Evolutionary conservation across 1,139 yeast genomes (phyloP).

Genomic region (Arxiozyma slooffiae): DNA sequence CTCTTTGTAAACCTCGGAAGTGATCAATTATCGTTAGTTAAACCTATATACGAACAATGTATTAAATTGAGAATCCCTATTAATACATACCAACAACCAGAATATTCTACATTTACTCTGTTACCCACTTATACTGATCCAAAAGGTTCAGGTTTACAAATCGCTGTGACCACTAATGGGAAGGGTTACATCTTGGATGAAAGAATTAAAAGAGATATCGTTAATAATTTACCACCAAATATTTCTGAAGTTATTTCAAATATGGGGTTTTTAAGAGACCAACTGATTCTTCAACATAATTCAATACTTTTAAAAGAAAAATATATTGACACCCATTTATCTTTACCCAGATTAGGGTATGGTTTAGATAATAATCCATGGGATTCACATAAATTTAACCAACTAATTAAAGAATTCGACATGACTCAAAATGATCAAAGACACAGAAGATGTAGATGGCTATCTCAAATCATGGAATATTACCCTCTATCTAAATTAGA

Average conservation of each 20-base stretch:
- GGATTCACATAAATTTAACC: slow-evolving; percentile 48
- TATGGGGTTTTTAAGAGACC: slow-evolving; percentile 55
- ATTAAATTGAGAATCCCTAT: slow-evolving; percentile 61
- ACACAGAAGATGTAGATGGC: slow-evolving; percentile 66
- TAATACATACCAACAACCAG: slow-evolving; percentile 66
- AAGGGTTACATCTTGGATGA: slow-evolving; percentile 84
- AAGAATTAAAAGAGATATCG: slow-evolving; percentile 67
- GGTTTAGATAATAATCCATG: slow-evolving; percentile 70
- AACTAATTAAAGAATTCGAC: slow-evolving; percentile 51
- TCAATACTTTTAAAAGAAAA: slow-evolving; percentile 13
- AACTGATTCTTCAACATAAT: slow-evolving; percentile 47
- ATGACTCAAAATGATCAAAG: slow-evolving; percentile 45
- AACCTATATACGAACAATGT: slow-evolving; percentile 43
- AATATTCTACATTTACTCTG: slow-evolving; percentile 64
- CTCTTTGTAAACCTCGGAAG: slow-evolving; percentile 53
- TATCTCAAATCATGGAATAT: slow-evolving; percentile 84
- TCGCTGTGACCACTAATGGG: slow-evolving; percentile 81
- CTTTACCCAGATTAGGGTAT: slow-evolving; percentile 24
- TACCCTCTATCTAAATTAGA: slow-evolving; percentile 66
- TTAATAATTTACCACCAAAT: slow-evolving; percentile 54
- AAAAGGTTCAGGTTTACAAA: slow-evolving; percentile 48
- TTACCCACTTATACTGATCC: slow-evolving; percentile 66
- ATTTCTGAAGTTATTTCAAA: slow-evolving; percentile 59
- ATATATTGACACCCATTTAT: slow-evolving; percentile 15
- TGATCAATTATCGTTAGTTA: slow-evolving; percentile 29